Base-by-base conservation (phyloP, 768 basidiomycete species). In the Tephrocybe rancida region DNA sequence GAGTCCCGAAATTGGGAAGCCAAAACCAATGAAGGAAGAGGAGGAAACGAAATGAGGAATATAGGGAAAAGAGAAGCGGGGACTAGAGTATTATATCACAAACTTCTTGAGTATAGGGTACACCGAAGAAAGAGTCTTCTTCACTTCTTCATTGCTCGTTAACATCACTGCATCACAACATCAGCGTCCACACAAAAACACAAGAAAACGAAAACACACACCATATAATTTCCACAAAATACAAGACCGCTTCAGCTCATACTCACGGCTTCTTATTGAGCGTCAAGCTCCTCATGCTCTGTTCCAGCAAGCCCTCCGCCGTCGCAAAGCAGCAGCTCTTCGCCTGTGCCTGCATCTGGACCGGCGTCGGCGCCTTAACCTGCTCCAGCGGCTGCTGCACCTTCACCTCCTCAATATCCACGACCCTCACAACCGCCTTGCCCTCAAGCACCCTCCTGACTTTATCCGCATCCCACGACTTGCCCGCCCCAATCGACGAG, bases 381-480 rank as follows among this genome's bases (percentile, higher is more conserved):
- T 47, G 26, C 21, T 47, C 9, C n/a, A 8, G 34, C 30, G 22
- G 24, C 8, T 22, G 3, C 25, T 64, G 74, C 61, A 35, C 35
- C 41, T 19, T 29, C 3, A 44, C 26, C 48, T 56, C 47, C 44
- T 70, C 77, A 54, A 93, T 76, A 67, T 92, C 90, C 61, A 94
- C 90, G 48, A 93, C 82, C 39, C 79, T 74, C 56, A 93, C 75
- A 29, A 92, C 88, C 2, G 92, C 92, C 61, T 82, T 87, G 44
- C 92, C 92, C 57, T 92, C 90, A 61, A 94, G 73, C 43, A 95
- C 88, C 61, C 79, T 83, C 61, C 86, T 74, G 1, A 94, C 88
- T 70, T 93, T 94, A 50, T 92, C 90, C 55, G 84, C 78, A 64
- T 93, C 90, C 82, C 75, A 80, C 22, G 71, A 59, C 48, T 51